These are phyloP conservation scores for Nannochloris sp. DNA, from an alignment of 139 green algal species.

Conservation along the genomic window DNA sequence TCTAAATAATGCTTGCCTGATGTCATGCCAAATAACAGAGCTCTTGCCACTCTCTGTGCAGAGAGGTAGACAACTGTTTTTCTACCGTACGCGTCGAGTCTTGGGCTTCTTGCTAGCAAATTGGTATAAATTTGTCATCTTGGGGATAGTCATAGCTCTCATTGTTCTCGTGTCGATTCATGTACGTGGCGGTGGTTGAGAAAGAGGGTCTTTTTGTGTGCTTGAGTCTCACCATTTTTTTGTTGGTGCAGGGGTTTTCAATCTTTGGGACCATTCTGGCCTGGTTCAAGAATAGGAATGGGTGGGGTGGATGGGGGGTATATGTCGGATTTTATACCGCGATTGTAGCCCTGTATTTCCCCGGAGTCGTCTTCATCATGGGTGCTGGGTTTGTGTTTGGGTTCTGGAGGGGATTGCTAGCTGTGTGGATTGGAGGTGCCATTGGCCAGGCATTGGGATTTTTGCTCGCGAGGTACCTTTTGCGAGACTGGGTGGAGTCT, in stretches of 20 bases:
- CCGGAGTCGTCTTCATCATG: constrained; percentile 39
- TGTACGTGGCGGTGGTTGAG: constrained; percentile 6
- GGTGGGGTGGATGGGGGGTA: constrained; percentile 41
- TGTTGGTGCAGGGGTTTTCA: constrained; percentile 30
- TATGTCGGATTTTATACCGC: constrained; percentile 40
- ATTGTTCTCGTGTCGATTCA: constrained; percentile 44
- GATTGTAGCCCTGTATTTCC: constrained; percentile 40
- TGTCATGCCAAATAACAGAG: background rate
- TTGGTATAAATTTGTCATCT: constrained; percentile 30
- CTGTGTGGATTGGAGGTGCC: constrained; percentile 43
- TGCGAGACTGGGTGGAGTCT: constrained; percentile 32
- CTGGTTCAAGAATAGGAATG: constrained; percentile 46
- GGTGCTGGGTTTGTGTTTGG: constrained; percentile 50
- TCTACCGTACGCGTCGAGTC: background rate
- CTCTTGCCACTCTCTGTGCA: background rate
- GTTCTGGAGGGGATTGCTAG: constrained; percentile 39
- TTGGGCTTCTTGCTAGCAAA: constrained; percentile 15
- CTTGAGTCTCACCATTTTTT: too few relatives aligned
- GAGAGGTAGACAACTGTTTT: background rate
- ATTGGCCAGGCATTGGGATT: constrained; percentile 43
- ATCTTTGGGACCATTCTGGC: constrained; percentile 34
- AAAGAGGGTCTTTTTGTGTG: too few relatives aligned
- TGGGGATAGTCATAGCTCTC: constrained; percentile 26
- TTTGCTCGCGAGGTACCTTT: constrained; percentile 43
- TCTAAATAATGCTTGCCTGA: background rate